Conservation (phyloP, 2,329 filamentous ascomycete genomes). For the Penicillium sp. region DNA sequence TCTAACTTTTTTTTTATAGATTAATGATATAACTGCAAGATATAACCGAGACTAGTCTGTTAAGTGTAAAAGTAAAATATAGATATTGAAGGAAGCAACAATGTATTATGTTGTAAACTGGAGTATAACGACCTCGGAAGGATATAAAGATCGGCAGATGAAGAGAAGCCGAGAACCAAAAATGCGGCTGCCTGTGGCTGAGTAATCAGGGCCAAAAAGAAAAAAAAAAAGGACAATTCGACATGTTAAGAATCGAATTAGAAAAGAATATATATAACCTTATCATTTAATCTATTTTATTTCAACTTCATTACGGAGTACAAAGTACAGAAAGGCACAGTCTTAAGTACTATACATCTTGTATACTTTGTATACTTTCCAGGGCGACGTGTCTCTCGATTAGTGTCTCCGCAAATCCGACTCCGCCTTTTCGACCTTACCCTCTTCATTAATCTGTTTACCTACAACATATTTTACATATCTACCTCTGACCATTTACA, state of each 20-base stretch:
- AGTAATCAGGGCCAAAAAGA: conserved; percentile 14
- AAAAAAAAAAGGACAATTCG: neutral
- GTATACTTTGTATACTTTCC: no score
- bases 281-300: neutral
- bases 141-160: neutral
- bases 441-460: neutral
- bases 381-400: conserved; percentile 1
- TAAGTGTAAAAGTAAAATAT: neutral
- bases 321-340: neutral
- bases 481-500: neutral
- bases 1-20: neutral
- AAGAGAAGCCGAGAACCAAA: neutral
- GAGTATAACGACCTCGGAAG: no score
- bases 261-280: neutral
- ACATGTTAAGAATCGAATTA: neutral
- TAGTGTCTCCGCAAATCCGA: conserved; percentile 9
- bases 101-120: no score
- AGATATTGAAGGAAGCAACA: neutral
- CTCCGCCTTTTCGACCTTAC: neutral
- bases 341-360: no score
- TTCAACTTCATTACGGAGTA: neutral
- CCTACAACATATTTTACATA: neutral
- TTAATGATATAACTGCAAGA: neutral
- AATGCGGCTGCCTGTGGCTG: conserved; percentile 24
- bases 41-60: neutral